Evolutionary conservation across 1,139 yeast genomes (phyloP), one percentile per base, ranked within the genome.

Genomic region (Geotrichum candidum): DNA sequence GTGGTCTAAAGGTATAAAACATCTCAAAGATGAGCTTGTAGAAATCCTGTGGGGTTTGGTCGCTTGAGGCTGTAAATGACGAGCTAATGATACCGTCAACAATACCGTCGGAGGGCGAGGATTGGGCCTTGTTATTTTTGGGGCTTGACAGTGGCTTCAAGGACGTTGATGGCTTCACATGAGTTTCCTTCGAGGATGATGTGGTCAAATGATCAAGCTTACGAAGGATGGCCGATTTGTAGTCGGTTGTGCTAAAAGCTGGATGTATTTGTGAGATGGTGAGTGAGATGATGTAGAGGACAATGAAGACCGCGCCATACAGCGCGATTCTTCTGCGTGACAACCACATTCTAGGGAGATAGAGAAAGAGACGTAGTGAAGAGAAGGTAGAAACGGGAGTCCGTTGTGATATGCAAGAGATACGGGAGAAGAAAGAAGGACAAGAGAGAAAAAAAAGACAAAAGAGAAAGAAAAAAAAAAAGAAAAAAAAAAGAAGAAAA

Each of bases 21-120:
- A 60, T 51, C 27, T 60, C 62, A 53, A 60, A 60, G 9, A 59
- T 27, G 11, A 45, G 54, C 22, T 60, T 53, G 53, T 58, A 58
- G 27, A 53, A 58, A 7, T 58, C 46, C 38, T 58, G 60, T 11
- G 60, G 57, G 25, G 57, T 46, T 7, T 29, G 31, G 3, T 18
- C 52, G n/a, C 53, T 50, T 7, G 56, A n/a, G 25, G 57, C 52
- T 6, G 29, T 23, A n/a, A 45, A 18, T 18, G 38, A 53, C 9
- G 27, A 53, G 52, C 51, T 38, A 23, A 22, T 45, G 22, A 18
- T 27, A 2, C 31, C 51, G 15, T 48, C 48, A 46, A 15, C 22
- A 29, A 13, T 29, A 2, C 23, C 54, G 31, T 25, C 27, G 9
- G 53, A 31, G 41, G 38, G 18, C 31, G 46, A 10, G 4, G 41